Conservation (phyloP, 805 yeast species). For the Wickerhamomyces chambardii region DNA sequence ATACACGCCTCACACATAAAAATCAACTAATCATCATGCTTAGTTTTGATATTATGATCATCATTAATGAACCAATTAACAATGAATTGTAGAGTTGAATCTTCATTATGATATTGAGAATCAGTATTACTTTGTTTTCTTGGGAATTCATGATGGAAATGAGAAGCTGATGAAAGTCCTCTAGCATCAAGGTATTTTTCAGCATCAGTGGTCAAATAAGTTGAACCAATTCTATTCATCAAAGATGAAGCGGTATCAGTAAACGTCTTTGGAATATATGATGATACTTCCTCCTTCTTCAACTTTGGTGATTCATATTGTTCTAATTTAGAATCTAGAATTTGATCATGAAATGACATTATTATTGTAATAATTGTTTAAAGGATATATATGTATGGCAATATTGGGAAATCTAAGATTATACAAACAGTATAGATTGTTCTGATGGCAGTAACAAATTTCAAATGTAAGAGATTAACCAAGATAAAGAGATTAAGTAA, state of each 20-base stretch:
- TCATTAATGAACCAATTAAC: constrained; percentile 14
- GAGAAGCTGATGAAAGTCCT: not conserved
- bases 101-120: constrained; percentile 18
- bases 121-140: constrained; percentile 18
- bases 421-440: too few species aligned
- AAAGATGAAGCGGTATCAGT: not conserved
- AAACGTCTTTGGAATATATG: too few species aligned
- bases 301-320: constrained; percentile 3
- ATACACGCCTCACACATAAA: too few species aligned
- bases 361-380: too few species aligned
- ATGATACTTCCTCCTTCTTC: not conserved
- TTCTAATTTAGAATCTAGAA: constrained; percentile 11
- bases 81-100: constrained; percentile 15
- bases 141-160: constrained; percentile 19
- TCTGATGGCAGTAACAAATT: too few species aligned
- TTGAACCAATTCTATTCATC: not conserved
- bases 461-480: too few species aligned
- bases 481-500: too few species aligned
- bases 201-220: not conserved
- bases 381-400: too few species aligned
- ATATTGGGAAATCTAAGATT: too few species aligned
- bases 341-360: too few species aligned
- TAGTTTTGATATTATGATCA: constrained; percentile 7
- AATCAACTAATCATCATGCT: not conserved
- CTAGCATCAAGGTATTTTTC: not conserved